Percentiles rank a stretch among this genome's conserved stretches.
Conservation (phyloP, 352 stramenopile genomes). For the Globisporangium iwayamae region DNA sequence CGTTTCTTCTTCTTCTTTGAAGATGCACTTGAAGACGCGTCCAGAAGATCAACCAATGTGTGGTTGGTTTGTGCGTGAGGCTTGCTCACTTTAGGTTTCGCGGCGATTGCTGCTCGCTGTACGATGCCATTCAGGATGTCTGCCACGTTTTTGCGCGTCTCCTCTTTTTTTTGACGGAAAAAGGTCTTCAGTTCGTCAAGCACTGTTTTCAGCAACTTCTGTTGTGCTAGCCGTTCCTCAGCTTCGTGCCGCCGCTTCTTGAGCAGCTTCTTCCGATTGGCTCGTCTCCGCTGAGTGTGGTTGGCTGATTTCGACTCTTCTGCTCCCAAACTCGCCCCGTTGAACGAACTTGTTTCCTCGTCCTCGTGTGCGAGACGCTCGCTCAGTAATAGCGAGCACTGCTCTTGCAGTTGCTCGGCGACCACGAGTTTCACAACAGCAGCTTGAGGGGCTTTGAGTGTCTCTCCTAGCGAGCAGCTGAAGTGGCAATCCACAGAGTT, state of each 20-base stretch:
- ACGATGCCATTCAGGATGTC: slow-evolving; percentile 44
- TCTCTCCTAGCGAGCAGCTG: slow-evolving; percentile 38
- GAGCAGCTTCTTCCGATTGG: slow-evolving; percentile 61
- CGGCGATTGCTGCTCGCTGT: slow-evolving; percentile 23
- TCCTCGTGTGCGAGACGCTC: slow-evolving; percentile 49
- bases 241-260: slow-evolving; percentile 54
- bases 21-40: not conserved
- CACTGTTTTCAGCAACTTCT: slow-evolving; percentile 32
- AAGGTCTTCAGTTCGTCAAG: slow-evolving; percentile 37
- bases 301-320: slow-evolving; percentile 19
- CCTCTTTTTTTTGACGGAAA: slow-evolving; percentile 29
- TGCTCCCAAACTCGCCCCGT: not conserved
- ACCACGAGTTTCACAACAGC: slow-evolving; percentile 62
- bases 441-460: slow-evolving; percentile 39
- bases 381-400: slow-evolving; percentile 63
- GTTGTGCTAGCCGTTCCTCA: slow-evolving; percentile 32
- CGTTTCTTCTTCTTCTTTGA: slow-evolving; percentile 21
- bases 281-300: slow-evolving; percentile 53
- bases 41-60: slow-evolving; percentile 11
- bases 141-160: slow-evolving; percentile 20
- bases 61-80: not conserved
- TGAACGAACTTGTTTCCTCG: slow-evolving; percentile 14
- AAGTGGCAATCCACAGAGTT: slow-evolving; percentile 36
- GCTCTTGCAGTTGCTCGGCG: slow-evolving; percentile 67
- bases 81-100: slow-evolving; percentile 8